Base-by-base conservation (phyloP, 495 filamentous ascomycete genomes). In the Penicillium soppii region DNA sequence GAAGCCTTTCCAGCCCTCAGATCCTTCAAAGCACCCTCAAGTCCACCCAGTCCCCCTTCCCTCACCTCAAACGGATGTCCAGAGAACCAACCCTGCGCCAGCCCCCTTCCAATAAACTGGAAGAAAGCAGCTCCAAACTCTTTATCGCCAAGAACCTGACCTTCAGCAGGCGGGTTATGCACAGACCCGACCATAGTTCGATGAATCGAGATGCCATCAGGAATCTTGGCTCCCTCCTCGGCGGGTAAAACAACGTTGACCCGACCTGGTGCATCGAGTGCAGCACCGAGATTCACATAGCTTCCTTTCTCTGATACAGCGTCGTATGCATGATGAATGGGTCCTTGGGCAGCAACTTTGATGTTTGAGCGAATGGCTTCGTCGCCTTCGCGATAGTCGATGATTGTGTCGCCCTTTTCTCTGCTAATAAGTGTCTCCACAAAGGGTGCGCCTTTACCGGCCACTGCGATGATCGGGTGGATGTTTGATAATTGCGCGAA, bases 391-490 rank as follows among this genome's bases (percentile, higher is more conserved):
- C 88, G 84, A 58, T 92, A 91, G 68, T 91, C 88, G 45, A 91
- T 55, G 15, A 91, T 69, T 0, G 71, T 65, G 59, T 92, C 89
- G 40, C 89, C 88, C 62, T 86, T 88, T 45, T 56, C 57, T 29
- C 59, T 62, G 61, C 87, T 82, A 33, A 92, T 74, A 26, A 90
- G 63, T 0, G 57, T 65, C 60, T 82, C 74, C 1, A 90, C 83
- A 56, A 79, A 81, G 4, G 77, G 33, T 10, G 59, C 65, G 8
- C 82, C 81, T 16, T 70, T 68, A 1, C 88, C 88, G 1, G 88
- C 87, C 5, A 92, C 72, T 30, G 68, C 80, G 47, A 91, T 84
- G n/a, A 91, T 52, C 0, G 88, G 88, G 62, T 90, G 86, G 51
- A 92, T 85, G 57, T 89, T 84, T 27, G 84, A 81, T 15, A 73